Conservation (phyloP, 495 filamentous ascomycete genomes). For the Corynascus novoguineensis region DNA sequence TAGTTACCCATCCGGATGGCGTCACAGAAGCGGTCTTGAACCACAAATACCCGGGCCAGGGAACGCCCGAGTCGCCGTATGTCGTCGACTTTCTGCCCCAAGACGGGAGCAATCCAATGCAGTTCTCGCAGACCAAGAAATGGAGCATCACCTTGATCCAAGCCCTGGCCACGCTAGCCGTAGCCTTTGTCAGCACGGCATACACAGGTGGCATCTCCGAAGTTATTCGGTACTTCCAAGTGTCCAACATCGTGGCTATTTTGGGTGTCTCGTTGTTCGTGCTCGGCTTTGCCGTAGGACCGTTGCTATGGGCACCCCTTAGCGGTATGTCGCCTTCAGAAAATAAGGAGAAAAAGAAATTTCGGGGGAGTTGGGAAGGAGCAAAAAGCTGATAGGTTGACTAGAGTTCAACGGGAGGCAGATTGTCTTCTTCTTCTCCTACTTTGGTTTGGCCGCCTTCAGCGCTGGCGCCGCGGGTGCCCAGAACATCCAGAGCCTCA, state of each 20-base stretch:
- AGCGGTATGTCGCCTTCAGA: constrained; percentile 20
- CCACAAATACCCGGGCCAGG: constrained; percentile 59
- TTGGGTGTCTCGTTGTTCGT: constrained; percentile 71
- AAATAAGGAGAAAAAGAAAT: constrained; percentile 7
- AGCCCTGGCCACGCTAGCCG: constrained; percentile 64
- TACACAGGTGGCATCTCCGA: constrained; percentile 66
- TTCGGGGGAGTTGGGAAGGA: constrained; percentile 3
- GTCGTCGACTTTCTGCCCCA: constrained; percentile 66
- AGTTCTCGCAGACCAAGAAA: constrained; percentile 55
- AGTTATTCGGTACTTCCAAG: constrained; percentile 54
- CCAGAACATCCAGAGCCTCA: constrained; percentile 57
- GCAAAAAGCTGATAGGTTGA: constrained; percentile 15
- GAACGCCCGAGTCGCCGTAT: constrained; percentile 70
- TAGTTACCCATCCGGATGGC: constrained; percentile 35
- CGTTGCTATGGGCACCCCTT: constrained; percentile 60
- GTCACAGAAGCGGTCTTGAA: constrained; percentile 47
- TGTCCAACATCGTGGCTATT: constrained; percentile 55
- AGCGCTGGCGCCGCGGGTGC: constrained; percentile 59
- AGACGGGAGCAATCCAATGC: constrained; percentile 68
- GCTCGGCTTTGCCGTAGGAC: constrained; percentile 64
- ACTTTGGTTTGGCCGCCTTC: constrained; percentile 60
- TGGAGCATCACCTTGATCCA: constrained; percentile 64
- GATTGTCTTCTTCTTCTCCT: constrained; percentile 60
- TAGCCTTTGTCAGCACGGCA: constrained; percentile 71
- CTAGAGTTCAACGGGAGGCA: constrained; percentile 68